Conservation (phyloP, 73 alveolate genomes). For the Paramecium sexaurelia region DNA sequence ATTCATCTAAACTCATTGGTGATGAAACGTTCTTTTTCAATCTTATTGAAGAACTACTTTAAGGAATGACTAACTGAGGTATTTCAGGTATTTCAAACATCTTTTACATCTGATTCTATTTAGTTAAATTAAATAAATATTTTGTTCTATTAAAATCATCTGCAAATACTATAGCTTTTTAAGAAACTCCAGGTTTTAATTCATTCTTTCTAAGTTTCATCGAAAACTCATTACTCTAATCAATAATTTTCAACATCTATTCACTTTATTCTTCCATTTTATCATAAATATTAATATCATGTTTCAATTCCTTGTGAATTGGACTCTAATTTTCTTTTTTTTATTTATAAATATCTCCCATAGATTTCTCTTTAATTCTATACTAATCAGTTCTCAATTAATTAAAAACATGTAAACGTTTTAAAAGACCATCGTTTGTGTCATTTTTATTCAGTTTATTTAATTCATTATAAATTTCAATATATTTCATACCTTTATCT, state of each 20-base stretch:
- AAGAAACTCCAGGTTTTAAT: neutral
- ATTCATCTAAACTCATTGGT: neutral
- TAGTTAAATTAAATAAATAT: neutral
- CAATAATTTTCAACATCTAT: neutral
- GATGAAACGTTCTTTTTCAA: neutral
- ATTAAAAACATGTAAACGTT: neutral
- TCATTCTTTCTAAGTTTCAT: neutral
- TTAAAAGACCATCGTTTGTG: neutral
- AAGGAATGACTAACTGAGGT: neutral
- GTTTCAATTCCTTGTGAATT: neutral
- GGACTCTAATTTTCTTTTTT: neutral
- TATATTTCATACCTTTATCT: neutral
- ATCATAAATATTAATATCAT: neutral
- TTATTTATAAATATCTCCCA: neutral
- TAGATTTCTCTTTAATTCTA: conserved; percentile 1
- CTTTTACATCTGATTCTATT: neutral
- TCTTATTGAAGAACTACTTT: neutral
- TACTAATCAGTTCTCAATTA: neutral
- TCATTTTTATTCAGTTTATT: neutral
- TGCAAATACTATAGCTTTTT: conserved; percentile 1
- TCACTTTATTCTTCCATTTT: conserved; percentile 26
- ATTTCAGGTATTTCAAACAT: conserved; percentile 27
- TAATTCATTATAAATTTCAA: conserved; percentile 6
- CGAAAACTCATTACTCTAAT: neutral
- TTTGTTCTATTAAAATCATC: conserved; percentile 20